A percentile compares a stretch with the other conserved stretches of the same genome.
phyloP scores from a whole-genome alignment of 768 basidiomycete genomes.

The Boletus reticuloceps region DNA sequence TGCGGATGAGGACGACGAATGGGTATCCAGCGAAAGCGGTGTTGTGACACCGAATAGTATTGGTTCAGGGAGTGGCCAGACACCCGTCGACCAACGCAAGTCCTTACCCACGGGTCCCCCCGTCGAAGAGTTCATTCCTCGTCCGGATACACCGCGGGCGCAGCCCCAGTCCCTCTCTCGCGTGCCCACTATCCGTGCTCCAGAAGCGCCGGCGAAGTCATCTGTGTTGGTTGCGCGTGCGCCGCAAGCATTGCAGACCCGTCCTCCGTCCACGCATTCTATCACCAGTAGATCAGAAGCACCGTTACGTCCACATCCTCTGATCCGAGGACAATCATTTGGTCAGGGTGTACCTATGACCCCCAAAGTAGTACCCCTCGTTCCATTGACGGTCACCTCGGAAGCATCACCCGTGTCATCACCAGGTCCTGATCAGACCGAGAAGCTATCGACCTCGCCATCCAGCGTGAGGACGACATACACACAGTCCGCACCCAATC shows the following conservation, averaged over 20 bases:
- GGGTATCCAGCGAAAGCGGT: conserved; percentile 78
- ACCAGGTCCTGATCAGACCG: conserved; percentile 26
- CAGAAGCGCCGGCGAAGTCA: conserved; percentile 21
- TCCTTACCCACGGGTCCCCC: conserved; percentile 7
- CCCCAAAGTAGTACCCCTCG: conserved; percentile 48
- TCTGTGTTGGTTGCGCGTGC: conserved; percentile 19
- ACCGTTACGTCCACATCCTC: conserved; percentile 64
- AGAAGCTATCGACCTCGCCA: conserved; percentile 31
- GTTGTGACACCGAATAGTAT: conserved; percentile 60
- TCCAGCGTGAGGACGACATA: conserved; percentile 38
- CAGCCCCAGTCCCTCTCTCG: conserved; percentile 32
- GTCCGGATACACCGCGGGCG: conserved; percentile 31
- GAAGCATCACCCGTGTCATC: conserved; percentile 46
- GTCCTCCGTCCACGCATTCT: conserved; percentile 66
- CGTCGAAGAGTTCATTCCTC: conserved; percentile 18
- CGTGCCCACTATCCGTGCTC: conserved; percentile 32
- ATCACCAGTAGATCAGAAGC: conserved; percentile 37
- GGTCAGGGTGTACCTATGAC: conserved; percentile 38
- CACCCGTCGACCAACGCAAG: conserved; percentile 29
- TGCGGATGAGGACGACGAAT: conserved; percentile 61
- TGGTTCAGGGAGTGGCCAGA: conserved; percentile 42
- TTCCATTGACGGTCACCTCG: conserved; percentile 60
- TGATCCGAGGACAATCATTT: conserved; percentile 72
- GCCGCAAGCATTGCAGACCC: conserved; percentile 30
- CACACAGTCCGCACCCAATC: conserved; percentile 34